phyloP scores from a whole-genome alignment of 768 basidiomycete species.

The Pulveroboletus sp. region DNA sequence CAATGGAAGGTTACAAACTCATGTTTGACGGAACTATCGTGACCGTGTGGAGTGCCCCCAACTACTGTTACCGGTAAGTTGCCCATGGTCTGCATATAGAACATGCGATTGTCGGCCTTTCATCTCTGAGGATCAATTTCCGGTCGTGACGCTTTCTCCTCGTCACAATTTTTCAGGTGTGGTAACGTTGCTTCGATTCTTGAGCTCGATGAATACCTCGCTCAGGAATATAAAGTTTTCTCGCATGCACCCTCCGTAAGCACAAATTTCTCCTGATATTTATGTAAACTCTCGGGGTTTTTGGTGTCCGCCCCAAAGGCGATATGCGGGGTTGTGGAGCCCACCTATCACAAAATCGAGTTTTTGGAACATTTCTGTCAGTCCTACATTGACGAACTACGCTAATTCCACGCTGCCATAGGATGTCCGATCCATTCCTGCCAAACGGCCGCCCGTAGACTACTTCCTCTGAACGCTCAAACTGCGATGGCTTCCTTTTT shows the following conservation, averaged over 20 bases:
- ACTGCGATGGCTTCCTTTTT: slow-evolving; percentile 9
- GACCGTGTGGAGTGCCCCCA: slow-evolving; percentile 97
- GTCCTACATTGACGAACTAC: not conserved
- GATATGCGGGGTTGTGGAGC: slow-evolving; percentile 26
- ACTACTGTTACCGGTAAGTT: slow-evolving; percentile 93
- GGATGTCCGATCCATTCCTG: slow-evolving; percentile 79
- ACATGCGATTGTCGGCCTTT: slow-evolving; percentile 14
- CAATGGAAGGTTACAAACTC: slow-evolving; percentile 95
- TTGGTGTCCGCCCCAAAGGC: slow-evolving; percentile 15
- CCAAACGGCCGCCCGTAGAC: slow-evolving; percentile 82
- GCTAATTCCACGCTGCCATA: slow-evolving; percentile 28
- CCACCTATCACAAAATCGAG: slow-evolving; percentile 4
- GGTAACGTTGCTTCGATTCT: slow-evolving; percentile 95
- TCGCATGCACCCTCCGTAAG: slow-evolving; percentile 81
- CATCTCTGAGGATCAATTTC: slow-evolving; percentile 23
- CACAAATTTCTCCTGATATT: slow-evolving; percentile 14
- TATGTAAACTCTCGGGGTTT: slow-evolving; percentile 18
- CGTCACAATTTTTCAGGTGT: slow-evolving; percentile 51
- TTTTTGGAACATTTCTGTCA: slow-evolving; percentile 3
- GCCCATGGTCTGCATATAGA: slow-evolving; percentile 1
- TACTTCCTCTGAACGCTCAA: slow-evolving; percentile 61
- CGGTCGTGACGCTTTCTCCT: slow-evolving; percentile 14
- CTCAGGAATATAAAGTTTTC: slow-evolving; percentile 96
- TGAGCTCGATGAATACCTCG: slow-evolving; percentile 88
- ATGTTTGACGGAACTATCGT: slow-evolving; percentile 96